phyloP scores from a whole-genome alignment of 768 basidiomycete species.

The Mycena galericulata region DNA sequence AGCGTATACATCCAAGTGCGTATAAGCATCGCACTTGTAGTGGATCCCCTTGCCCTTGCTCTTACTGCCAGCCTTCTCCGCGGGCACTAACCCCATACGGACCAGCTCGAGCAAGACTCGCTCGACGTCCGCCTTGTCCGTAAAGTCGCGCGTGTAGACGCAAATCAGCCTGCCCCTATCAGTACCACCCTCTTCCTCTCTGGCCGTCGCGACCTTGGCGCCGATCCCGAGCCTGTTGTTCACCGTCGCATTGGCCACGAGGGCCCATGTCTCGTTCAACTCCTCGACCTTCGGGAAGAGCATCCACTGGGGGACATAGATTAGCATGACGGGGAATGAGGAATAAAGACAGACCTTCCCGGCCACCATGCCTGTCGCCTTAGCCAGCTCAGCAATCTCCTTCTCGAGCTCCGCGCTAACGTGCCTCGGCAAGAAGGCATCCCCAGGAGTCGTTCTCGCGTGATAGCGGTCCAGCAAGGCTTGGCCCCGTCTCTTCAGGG shows the following conservation, averaged over 20 bases:
- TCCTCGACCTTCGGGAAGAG: background rate
- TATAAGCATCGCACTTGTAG: constrained; percentile 19
- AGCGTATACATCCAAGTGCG: constrained; percentile 14
- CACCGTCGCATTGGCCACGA: constrained; percentile 3
- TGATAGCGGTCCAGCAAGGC: constrained; percentile 1
- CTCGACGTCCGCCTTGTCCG: constrained; percentile 12
- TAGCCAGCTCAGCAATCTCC: constrained; percentile 5
- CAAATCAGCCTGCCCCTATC: constrained; percentile 6
- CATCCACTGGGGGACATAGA: constrained; percentile 12
- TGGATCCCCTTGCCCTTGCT: constrained; percentile 11
- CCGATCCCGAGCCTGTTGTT: constrained; percentile 7
- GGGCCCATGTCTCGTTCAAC: constrained; percentile 2
- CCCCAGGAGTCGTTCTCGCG: background rate
- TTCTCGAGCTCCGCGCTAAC: constrained; percentile 12
- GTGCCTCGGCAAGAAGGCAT: background rate
- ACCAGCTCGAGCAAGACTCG: constrained; percentile 10
- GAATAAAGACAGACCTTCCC: constrained; percentile 11
- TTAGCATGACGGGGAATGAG: background rate
- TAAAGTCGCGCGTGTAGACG: constrained; percentile 13
- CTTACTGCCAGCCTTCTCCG: constrained; percentile 2
- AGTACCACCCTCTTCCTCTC: constrained; percentile 3
- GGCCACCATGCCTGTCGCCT: background rate
- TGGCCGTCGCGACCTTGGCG: constrained; percentile 3
- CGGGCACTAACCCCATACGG: constrained; percentile 4
- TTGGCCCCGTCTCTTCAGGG: background rate